A percentile compares a stretch with the other conserved stretches of the same genome.
phyloP scores from a whole-genome alignment of 2,329 filamentous ascomycete genomes.

The Cylindrodendrum hubeiense region DNA sequence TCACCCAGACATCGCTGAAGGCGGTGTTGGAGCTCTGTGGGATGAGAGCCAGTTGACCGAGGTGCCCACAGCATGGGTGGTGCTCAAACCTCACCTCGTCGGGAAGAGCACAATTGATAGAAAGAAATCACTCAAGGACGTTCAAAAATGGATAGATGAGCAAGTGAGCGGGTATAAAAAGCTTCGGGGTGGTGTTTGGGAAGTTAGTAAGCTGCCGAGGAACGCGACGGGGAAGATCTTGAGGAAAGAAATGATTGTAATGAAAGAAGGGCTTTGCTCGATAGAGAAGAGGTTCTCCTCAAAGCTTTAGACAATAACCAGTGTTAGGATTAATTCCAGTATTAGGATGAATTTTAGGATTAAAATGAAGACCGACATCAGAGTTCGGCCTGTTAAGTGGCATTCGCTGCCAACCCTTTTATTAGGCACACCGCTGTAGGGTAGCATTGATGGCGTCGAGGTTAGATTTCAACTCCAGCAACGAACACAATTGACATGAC shows the following conservation, averaged over 20 bases:
- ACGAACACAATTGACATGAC: background rate
- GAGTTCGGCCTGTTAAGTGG: background rate
- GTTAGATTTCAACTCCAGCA: too few relatives aligned
- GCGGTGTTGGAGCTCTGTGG: conserved; percentile 51
- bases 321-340: background rate
- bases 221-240: conserved; percentile 55
- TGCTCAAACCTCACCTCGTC: conserved; percentile 43
- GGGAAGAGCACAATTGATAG: conserved; percentile 10
- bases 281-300: conserved; percentile 35
- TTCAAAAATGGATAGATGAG: conserved; percentile 48
- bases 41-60: conserved; percentile 54
- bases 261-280: conserved; percentile 48
- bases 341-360: background rate
- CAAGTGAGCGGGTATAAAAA: conserved; percentile 58
- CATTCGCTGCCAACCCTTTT: too few relatives aligned
- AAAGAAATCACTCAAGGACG: conserved; percentile 42
- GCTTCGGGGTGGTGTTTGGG: conserved; percentile 53
- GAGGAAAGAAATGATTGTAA: conserved; percentile 47
- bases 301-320: conserved; percentile 27
- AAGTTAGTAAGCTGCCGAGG: conserved; percentile 48
- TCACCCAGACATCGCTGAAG: conserved; percentile 52
- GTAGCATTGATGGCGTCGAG: background rate
- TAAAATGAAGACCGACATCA: too few relatives aligned
- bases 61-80: conserved; percentile 53
- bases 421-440: background rate